These are phyloP conservation scores for Lactifluus rugatus DNA, from an alignment of 768 basidiomycete species.

Conservation along the genomic window DNA sequence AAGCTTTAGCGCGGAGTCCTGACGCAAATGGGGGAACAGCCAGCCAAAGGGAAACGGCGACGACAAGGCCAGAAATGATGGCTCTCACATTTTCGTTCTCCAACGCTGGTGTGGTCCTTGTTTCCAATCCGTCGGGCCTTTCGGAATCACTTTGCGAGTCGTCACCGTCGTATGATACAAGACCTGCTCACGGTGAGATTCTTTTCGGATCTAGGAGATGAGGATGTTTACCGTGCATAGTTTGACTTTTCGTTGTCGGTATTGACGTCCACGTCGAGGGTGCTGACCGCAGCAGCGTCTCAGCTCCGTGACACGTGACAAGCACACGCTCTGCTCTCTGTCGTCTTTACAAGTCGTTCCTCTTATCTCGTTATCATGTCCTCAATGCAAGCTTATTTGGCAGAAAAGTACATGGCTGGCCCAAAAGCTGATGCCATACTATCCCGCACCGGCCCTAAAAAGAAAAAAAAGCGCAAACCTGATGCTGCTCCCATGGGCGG, in stretches of 20 bases:
- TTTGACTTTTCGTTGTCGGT: background rate
- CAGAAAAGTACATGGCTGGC: conserved; percentile 92
- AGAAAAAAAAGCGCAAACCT: conserved; percentile 73
- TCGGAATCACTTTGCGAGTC: conserved; percentile 20
- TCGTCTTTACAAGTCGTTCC: too few relatives aligned
- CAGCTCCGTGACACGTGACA: background rate
- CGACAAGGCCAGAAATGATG: conserved; percentile 17
- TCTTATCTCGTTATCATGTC: conserved; percentile 2
- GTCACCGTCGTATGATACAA: conserved; percentile 19
- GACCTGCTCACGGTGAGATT: conserved; percentile 3
- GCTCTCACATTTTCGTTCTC: conserved; percentile 20
- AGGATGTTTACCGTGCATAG: conserved; percentile 4
- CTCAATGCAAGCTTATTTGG: conserved; percentile 71
- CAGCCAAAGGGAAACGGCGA: conserved; percentile 21
- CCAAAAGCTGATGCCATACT: conserved; percentile 94
- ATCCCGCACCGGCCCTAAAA: conserved; percentile 46
- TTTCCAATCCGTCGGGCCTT: background rate
- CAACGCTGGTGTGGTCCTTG: background rate
- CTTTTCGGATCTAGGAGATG: background rate
- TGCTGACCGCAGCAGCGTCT: background rate
- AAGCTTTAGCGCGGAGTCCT: conserved; percentile 19
- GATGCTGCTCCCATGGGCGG: conserved; percentile 24
- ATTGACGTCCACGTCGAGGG: background rate
- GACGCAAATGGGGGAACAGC: conserved; percentile 18
- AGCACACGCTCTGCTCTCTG: background rate